Evolutionary conservation across 2,329 filamentous ascomycete genomes (phyloP).

Genomic region (Pseudocercospora cruenta): DNA sequence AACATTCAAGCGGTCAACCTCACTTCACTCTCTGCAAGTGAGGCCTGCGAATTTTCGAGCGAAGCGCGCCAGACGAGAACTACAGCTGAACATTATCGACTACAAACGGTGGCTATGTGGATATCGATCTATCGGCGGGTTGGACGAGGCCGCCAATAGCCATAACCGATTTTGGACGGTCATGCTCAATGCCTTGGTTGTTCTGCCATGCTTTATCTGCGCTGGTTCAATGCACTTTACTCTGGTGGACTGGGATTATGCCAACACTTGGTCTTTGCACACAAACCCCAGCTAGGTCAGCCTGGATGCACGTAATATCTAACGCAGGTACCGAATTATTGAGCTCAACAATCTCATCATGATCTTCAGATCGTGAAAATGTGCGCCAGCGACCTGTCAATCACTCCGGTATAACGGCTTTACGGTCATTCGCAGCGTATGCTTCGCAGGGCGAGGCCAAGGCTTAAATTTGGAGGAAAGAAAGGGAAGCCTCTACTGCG

Average conservation of each 20-base stretch:
- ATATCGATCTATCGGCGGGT: neutral
- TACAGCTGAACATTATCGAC: too few relatives aligned
- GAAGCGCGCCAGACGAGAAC: neutral
- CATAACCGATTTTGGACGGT: neutral
- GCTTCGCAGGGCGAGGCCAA: too few relatives aligned
- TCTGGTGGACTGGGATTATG: neutral
- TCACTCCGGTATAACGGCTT: too few relatives aligned
- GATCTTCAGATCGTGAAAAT: too few relatives aligned
- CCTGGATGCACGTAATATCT: neutral
- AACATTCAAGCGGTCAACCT: neutral
- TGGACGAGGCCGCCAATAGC: neutral
- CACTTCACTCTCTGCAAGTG: neutral
- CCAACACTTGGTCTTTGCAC: neutral
- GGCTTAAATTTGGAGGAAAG: too few relatives aligned
- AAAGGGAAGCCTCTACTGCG: too few relatives aligned
- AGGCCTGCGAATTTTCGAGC: neutral
- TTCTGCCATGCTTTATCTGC: neutral
- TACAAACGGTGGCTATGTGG: neutral
- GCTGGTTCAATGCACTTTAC: neutral
- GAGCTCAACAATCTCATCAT: too few relatives aligned
- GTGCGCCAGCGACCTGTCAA: too few relatives aligned
- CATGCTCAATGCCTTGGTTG: neutral
- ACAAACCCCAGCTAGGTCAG: neutral
- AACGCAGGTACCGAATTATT: neutral
- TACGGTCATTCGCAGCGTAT: too few relatives aligned